Evolutionary conservation across 768 basidiomycete species (phyloP).

Genomic region (Daedaleopsis sinensis): DNA sequence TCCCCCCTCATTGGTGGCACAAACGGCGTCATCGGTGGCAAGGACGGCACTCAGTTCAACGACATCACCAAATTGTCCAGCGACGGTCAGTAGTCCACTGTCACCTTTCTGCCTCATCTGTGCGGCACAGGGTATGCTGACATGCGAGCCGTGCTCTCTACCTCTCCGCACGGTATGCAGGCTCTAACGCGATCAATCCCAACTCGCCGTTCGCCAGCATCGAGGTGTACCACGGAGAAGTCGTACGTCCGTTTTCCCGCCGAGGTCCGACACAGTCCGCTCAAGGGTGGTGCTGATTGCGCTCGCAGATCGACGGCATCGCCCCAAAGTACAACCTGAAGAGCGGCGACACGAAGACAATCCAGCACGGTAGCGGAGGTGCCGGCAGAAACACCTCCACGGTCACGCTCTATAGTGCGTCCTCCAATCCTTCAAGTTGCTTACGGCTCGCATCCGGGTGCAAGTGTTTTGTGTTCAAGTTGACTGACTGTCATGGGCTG

Average conservation of each 20-base stretch:
- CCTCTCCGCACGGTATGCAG: not conserved
- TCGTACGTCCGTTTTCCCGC: not conserved
- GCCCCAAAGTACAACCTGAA: not conserved
- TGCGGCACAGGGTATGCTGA: not conserved
- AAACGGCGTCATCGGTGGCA: too few relatives aligned
- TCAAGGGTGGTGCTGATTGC: not conserved
- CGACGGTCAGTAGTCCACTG: not conserved
- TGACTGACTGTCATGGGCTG: too few relatives aligned
- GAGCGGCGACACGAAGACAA: not conserved
- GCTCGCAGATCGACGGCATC: not conserved
- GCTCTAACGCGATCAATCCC: not conserved
- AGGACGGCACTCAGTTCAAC: not conserved
- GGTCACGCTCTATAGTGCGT: not conserved
- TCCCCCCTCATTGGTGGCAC: not conserved
- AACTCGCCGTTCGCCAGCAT: not conserved
- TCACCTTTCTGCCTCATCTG: not conserved
- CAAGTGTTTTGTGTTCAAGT: too few relatives aligned
- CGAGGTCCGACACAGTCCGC: not conserved
- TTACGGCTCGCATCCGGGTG: too few relatives aligned
- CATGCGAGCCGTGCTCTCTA: too few relatives aligned
- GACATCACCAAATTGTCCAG: not conserved
- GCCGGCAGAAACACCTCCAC: not conserved
- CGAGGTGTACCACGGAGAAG: not conserved
- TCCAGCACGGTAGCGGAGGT: not conserved
- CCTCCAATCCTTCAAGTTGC: too few relatives aligned